These are phyloP conservation scores for Haberlea rhodopensis DNA, from an alignment of 257 asterid species.

Conservation along the genomic window DNA sequence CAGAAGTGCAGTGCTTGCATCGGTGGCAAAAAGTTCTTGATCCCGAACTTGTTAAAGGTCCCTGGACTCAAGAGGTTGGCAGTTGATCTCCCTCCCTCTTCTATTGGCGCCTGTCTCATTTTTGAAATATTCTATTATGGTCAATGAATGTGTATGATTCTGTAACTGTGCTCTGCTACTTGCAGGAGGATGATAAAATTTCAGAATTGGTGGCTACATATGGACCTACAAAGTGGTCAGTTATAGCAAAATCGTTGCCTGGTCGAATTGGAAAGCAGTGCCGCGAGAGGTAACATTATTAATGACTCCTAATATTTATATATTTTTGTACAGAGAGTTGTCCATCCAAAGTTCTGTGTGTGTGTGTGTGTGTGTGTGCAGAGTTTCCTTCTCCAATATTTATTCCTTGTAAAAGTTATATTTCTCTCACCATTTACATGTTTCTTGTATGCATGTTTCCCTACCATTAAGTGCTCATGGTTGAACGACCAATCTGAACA, in stretches of 20 bases:
- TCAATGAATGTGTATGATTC: constrained; percentile 14
- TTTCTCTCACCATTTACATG: not conserved
- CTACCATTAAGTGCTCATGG: too few relatives aligned
- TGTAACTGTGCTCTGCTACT: constrained; percentile 25
- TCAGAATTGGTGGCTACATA: constrained; percentile 73
- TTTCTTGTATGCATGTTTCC: constrained; percentile 7
- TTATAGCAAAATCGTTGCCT: constrained; percentile 86
- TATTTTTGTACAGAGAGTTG: constrained; percentile 15
- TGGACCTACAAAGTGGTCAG: constrained; percentile 97
- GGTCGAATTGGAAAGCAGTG: constrained; percentile 99
- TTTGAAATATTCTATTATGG: constrained; percentile 25
- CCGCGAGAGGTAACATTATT: constrained; percentile 80
- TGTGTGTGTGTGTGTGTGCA: not conserved
- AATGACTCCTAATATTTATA: constrained; percentile 19
- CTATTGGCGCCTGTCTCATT: constrained; percentile 16
- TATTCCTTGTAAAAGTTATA: not conserved
- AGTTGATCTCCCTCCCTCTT: constrained; percentile 23
- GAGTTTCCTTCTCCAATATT: too few relatives aligned
- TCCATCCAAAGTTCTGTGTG: constrained; percentile 10
- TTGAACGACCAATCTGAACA: not conserved
- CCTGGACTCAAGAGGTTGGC: constrained; percentile 92
- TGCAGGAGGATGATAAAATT: constrained; percentile 93
- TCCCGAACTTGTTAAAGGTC: constrained; percentile 99
- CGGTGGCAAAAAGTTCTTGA: constrained; percentile 99
- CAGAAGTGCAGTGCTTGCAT: constrained; percentile 99